Base-by-base conservation (phyloP, 1,284 basidiomycete genomes). In the Heterobasidion annosum region DNA sequence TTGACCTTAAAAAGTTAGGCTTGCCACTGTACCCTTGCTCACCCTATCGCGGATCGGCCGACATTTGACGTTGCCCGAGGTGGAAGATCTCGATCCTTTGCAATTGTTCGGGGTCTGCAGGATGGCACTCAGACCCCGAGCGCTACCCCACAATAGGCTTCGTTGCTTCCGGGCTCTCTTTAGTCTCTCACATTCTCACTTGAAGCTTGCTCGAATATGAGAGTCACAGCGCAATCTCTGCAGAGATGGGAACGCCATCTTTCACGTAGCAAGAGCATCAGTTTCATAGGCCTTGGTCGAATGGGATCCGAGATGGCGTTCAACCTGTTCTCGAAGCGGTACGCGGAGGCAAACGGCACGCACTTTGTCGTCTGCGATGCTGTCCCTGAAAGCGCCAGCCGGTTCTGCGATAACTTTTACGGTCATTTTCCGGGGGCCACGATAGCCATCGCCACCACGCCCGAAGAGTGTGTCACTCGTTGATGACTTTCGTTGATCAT, bases 301-400 rank as follows among this genome's bases (percentile, higher is more conserved):
- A 92, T 93, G 90, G 90, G 90, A 34, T 81, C 78, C 50, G 82
- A 88, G 65, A 92, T 92, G 91, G 90, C 90, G 15, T 78, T 76
- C 67, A 92, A 92, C 67, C 76, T 92, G 51, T 89, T 90, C 71
- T 83, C 85, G 0, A 86, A 85, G 63, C 77, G 76, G 57, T 70
- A 78, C 50, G 72, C 76, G 12, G 70, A 77, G 47, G 68, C 71
- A 46, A 59, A 68, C 15, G 75, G 81, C 10, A 60, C 75, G 46
- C 73, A 69, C 18, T 90, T 93, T 62, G 77, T 90, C 33, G 79
- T 93, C 40, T 93, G 88, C 67, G 91, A 93, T 65, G 84, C 85
- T 13, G 65, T 83, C 50, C 75, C 78, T n/a, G 81, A 81, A 19
- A 77, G 74, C 42, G 76, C 88, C 1, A 66, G 70, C 32, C 66